Conservation (phyloP, 2,329 filamentous ascomycete species). For the Nectriaceae sp. region DNA sequence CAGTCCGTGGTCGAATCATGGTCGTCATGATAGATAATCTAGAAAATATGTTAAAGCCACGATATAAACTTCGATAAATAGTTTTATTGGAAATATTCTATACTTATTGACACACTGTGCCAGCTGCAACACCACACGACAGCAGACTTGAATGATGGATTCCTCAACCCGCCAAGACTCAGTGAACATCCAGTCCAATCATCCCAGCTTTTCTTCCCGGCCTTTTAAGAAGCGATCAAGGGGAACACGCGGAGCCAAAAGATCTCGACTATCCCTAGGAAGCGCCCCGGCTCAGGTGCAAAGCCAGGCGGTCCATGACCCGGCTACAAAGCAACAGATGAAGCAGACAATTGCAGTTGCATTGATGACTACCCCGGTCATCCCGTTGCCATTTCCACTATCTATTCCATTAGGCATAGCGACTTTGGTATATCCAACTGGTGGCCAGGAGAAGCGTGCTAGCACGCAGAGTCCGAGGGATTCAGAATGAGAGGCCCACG, state of each 20-base stretch:
- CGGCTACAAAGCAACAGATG: conserved; percentile 18
- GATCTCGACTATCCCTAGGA: neutral
- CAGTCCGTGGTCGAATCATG: too few species aligned
- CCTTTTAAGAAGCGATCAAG: neutral
- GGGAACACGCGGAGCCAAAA: conserved; percentile 9
- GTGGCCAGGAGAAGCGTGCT: neutral
- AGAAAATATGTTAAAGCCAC: too few species aligned
- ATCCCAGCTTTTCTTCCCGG: too few species aligned
- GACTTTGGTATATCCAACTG: conserved; percentile 9
- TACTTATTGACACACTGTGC: too few species aligned
- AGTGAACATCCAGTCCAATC: too few species aligned
- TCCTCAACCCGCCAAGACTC: too few species aligned
- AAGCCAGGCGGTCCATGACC: conserved; percentile 7
- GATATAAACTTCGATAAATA: too few species aligned
- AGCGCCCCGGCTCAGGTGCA: neutral
- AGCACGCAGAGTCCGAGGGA: neutral
- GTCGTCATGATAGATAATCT: too few species aligned
- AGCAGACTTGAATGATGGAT: too few species aligned
- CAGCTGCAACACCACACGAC: too few species aligned
- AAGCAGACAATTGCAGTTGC: conserved; percentile 17
- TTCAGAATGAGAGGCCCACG: neutral
- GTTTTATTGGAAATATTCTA: too few species aligned
- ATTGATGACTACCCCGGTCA: conserved; percentile 17
- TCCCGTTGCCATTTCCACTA: conserved; percentile 15
- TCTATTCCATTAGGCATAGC: conserved; percentile 9